Percentiles rank a stretch among this genome's conserved stretches.
phyloP scores from a whole-genome alignment of 805 yeast genomes.

The Komagataella populi region DNA sequence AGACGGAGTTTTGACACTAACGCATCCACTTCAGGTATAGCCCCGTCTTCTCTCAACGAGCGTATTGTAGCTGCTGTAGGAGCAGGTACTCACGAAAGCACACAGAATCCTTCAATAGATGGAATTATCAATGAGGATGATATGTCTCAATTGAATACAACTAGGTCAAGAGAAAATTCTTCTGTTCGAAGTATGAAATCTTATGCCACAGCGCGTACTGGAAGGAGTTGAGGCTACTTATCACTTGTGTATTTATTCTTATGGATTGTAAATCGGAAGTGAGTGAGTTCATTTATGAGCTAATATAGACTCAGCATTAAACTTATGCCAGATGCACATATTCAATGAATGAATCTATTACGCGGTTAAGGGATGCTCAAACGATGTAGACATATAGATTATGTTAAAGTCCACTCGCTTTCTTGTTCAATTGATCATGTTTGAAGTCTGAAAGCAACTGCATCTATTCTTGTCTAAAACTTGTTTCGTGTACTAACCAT shows the following conservation, averaged over 20 bases:
- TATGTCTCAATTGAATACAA: not conserved
- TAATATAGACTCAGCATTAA: not conserved
- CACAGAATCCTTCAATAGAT: not conserved
- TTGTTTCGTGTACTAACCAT: not conserved
- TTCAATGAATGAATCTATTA: too few species aligned
- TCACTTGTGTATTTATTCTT: not conserved
- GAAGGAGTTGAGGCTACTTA: not conserved
- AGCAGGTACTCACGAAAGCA: not conserved
- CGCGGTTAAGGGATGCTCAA: too few species aligned
- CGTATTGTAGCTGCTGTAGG: slow-evolving; percentile 18
- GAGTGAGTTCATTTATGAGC: not conserved
- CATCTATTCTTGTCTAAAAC: too few species aligned
- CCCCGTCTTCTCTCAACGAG: slow-evolving; percentile 63
- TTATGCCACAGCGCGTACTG: not conserved
- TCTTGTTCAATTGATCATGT: too few species aligned
- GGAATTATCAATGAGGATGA: not conserved
- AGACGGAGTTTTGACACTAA: slow-evolving; percentile 31
- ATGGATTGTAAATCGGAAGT: not conserved
- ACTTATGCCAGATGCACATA: too few species aligned
- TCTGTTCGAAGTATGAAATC: not conserved
- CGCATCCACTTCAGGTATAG: slow-evolving; percentile 54
- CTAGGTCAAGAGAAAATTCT: not conserved
- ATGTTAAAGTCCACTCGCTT: too few species aligned
- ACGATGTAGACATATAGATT: too few species aligned
- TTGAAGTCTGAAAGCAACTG: too few species aligned